Conservation (phyloP, 345 rosid species). For the Ceriops zippeliana region DNA sequence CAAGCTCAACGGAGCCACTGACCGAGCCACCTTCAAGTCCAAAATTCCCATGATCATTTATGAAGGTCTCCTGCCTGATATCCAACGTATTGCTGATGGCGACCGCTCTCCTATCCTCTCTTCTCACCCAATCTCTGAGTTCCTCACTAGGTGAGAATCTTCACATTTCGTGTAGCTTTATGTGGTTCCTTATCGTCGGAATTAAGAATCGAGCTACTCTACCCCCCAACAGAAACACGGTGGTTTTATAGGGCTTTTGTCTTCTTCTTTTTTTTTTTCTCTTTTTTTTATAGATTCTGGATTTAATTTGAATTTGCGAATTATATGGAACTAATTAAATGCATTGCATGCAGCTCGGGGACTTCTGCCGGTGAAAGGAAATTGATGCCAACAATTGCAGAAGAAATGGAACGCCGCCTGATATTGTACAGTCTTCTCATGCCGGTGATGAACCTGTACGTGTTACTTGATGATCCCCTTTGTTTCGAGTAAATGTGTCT, state of each 20-base stretch:
- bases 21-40: slow-evolving; percentile 63
- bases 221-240: no score
- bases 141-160: slow-evolving; percentile 73
- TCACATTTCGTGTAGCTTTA: not conserved
- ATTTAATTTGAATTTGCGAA: not conserved
- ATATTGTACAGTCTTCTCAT: slow-evolving; percentile 81
- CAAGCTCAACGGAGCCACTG: slow-evolving; percentile 53
- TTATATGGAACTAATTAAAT: not conserved
- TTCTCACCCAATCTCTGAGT: slow-evolving; percentile 85
- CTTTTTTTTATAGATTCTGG: no score
- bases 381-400: slow-evolving; percentile 86
- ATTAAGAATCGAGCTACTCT: no score
- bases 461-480: not conserved
- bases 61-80: slow-evolving; percentile 81
- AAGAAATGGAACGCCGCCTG: slow-evolving; percentile 91
- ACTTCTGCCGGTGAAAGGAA: slow-evolving; percentile 99
- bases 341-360: slow-evolving; percentile 60
- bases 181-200: not conserved
- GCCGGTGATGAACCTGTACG: slow-evolving; percentile 99
- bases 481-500: no score
- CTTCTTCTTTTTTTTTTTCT: no score
- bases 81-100: slow-evolving; percentile 91
- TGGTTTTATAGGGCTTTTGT: not conserved
- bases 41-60: slow-evolving; percentile 72
- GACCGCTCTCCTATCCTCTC: slow-evolving; percentile 83